Base-by-base conservation (phyloP, 176 grass and related monocot genomes). In the Oryza nivara region DNA sequence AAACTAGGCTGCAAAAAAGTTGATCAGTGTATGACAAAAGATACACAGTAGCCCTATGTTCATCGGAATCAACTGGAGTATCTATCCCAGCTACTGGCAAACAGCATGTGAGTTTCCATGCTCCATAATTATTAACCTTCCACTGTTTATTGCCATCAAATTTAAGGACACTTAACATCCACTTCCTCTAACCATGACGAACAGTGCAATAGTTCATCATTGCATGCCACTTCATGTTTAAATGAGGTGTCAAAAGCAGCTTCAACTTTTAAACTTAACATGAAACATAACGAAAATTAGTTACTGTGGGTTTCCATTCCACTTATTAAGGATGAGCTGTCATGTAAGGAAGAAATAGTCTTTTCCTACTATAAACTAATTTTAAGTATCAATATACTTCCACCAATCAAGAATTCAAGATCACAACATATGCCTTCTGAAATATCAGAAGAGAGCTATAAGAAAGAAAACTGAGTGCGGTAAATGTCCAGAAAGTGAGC, bases 361-460 rank as follows among this genome's bases (percentile, higher is more conserved):
- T 35, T 88, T 78, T 19, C 34, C 32, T 54, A 28, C 34, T 61
- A 68, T 5, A 46, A 73, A 63, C 38, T 52, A 78, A 67, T 45
- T 79, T 83, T 64, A 68, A 43, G 64, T 38, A 76, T 73, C 52
- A 83, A 17, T 25, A 69, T 25, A 70, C 58, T 61, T 56, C 32
- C 14, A 61, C 22, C 63, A 72, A 72, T 13, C 6, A 60, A 68
- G 48, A 63, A 72, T 63, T 13, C 11, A 68, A 54, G 48, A 63
- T 49, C 25, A 35, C 23, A 73, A 5, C 30, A 82, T 61, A 38
- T 36, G 30, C 25, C 40, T 64, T 74, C 65, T 9, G 3, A n/a
- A 70, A 65, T 76, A 47, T 34, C 36, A 32, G 45, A 30, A 54
- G 28, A 73, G 23, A 63, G 5, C n/a, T 49, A 34, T 28, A 52